A percentile compares a stretch with the other conserved stretches of the same genome.
phyloP scores from a whole-genome alignment of 2,329 filamentous ascomycete genomes.

The Diaporthe eres region DNA sequence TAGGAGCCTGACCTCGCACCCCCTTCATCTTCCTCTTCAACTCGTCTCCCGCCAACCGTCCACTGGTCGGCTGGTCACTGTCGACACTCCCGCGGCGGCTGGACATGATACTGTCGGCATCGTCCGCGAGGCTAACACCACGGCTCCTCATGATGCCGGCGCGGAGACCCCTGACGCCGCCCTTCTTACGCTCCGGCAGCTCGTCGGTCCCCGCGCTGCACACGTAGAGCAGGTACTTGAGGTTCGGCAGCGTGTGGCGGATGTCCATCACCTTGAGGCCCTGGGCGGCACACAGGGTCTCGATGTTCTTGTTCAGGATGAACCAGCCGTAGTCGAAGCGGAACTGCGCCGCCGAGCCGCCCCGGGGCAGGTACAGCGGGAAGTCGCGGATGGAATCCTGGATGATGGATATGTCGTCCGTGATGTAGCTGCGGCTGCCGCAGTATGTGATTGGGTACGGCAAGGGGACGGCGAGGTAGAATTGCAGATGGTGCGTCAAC shows the following conservation, averaged over 20 bases:
- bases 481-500: constrained; percentile 81
- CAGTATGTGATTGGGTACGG: constrained; percentile 84
- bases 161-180: constrained; percentile 72
- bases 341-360: constrained; percentile 80
- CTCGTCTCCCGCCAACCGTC: constrained; percentile 51
- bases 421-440: constrained; percentile 81
- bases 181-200: constrained; percentile 72
- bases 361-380: constrained; percentile 78
- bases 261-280: constrained; percentile 89
- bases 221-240: constrained; percentile 93
- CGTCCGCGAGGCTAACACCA: constrained; percentile 51
- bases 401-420: constrained; percentile 78
- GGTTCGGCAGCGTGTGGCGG: constrained; percentile 90
- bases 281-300: constrained; percentile 74
- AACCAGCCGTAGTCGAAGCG: constrained; percentile 98
- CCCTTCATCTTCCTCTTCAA: constrained; percentile 54
- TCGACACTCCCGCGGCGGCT: constrained; percentile 61
- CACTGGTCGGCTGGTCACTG: constrained; percentile 51
- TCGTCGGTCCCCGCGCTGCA: constrained; percentile 82
- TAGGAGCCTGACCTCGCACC: constrained; percentile 41
- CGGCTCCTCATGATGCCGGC: constrained; percentile 61
- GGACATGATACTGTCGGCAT: constrained; percentile 55
- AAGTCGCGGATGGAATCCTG: constrained; percentile 77
- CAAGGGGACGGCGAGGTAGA: constrained; percentile 83
- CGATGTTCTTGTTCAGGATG: constrained; percentile 95